These are phyloP conservation scores for Peronospora destructor DNA, from an alignment of 352 stramenopile species.

Conservation along the genomic window DNA sequence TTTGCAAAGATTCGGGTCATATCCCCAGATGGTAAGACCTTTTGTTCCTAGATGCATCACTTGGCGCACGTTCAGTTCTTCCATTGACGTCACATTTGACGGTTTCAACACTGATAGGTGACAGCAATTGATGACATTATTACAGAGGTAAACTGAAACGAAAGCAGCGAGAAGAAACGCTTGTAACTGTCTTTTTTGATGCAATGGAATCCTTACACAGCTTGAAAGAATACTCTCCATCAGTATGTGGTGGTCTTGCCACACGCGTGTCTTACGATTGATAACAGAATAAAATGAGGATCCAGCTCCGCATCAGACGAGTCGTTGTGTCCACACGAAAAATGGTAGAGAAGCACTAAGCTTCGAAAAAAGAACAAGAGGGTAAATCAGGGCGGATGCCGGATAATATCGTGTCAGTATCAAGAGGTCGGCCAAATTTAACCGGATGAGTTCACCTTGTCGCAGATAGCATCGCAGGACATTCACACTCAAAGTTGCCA, in stretches of 20 bases:
- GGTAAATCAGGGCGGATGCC: conserved; percentile 9
- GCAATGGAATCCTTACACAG: not conserved
- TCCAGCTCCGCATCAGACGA: conserved; percentile 1
- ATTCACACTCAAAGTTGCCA: too few species aligned
- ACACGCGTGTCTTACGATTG: not conserved
- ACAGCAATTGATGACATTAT: conserved; percentile 2
- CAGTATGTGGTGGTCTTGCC: not conserved
- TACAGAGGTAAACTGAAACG: not conserved
- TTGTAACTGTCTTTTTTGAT: not conserved
- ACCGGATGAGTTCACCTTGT: not conserved
- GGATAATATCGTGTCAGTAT: conserved; percentile 8
- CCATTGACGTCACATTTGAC: conserved; percentile 1
- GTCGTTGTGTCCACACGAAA: conserved; percentile 9
- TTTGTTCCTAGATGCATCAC: conserved; percentile 10
- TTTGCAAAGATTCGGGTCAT: too few species aligned
- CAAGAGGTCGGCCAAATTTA: not conserved
- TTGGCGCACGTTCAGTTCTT: conserved; percentile 12
- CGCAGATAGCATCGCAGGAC: too few species aligned
- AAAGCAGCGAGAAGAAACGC: not conserved
- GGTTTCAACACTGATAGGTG: conserved; percentile 19
- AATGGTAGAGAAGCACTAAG: conserved; percentile 16
- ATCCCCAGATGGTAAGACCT: conserved; percentile 9
- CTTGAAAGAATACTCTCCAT: conserved; percentile 7
- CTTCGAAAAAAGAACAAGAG: conserved; percentile 24
- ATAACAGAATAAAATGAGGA: not conserved